A percentile compares a stretch with the other conserved stretches of the same genome.
Evolutionary conservation across 495 filamentous ascomycete genomes (phyloP).

Genomic region (Neohortaea acidophila): DNA sequence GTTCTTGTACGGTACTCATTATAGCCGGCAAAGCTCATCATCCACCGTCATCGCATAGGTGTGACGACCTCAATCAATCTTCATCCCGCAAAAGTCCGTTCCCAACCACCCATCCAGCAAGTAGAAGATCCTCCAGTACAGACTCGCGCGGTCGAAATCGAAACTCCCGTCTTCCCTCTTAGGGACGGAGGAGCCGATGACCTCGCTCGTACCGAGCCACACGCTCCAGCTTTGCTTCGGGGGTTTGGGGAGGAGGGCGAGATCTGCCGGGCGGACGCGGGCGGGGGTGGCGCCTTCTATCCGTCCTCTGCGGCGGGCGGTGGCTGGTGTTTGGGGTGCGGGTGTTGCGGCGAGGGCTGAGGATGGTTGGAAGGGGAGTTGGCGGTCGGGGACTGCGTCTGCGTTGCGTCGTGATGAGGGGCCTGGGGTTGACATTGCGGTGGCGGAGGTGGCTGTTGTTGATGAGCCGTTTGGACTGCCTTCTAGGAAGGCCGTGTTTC

Average conservation of each 20-base stretch:
- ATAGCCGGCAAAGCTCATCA: too few species aligned
- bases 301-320: constrained; percentile 5
- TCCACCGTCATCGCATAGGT: too few species aligned
- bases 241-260: constrained; percentile 25
- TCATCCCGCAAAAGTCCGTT: constrained; percentile 29
- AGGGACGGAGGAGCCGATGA: constrained; percentile 66
- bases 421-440: constrained; percentile 30
- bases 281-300: constrained; percentile 22
- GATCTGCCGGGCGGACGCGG: constrained; percentile 21
- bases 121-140: constrained; percentile 50
- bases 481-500: not conserved
- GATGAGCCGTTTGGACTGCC: constrained; percentile 18
- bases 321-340: not conserved
- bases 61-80: constrained; percentile 17
- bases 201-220: constrained; percentile 40
- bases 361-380: not conserved
- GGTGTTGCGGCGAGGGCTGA: not conserved
- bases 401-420: not conserved
- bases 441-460: constrained; percentile 43
- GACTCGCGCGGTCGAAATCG: constrained; percentile 55
- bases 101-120: constrained; percentile 24
- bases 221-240: constrained; percentile 30
- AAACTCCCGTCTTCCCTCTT: constrained; percentile 66
- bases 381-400: not conserved
- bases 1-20: too few species aligned